Evolutionary conservation across 495 filamentous ascomycete species (phyloP), one percentile per base, ranked within the genome.

Genomic region (Penicillium chermesinum): DNA sequence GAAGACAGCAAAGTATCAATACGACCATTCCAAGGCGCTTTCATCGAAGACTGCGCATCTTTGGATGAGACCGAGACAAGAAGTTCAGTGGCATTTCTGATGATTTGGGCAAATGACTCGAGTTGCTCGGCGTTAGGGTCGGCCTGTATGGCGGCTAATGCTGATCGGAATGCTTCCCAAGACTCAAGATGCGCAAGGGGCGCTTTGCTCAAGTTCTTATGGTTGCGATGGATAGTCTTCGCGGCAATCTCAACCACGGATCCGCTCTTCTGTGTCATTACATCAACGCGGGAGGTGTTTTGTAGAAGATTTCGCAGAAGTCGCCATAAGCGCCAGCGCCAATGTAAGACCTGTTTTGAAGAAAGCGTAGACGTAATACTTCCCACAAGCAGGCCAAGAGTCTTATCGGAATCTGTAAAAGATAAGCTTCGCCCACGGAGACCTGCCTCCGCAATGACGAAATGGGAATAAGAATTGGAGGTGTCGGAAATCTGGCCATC

Each of bases 261-360:
- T 21, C 46, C 47, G 18, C 62, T 42, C 16, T 48, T 27, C 44
- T 49, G 35, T 36, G 38, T 45, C 12, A 65, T 47, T n/a, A 46
- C 38, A 48, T 42, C 46, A 17, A 58, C 53, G 27, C 50, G 46
- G 4, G 53, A 47, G 27, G 55, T 65, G 22, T 68, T 66, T 15
- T 64, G 58, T 7, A 69, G 20, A 16, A 72, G 45, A 46, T 67
- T 70, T 15, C 62, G 63, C 32, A 61, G 52, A 33, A 73, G 54
- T 36, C 66, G 65, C 72, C 72, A 75, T 40, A 75, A 36, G n/a
- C 72, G 67, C 72, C 72, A 75, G 42, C 66, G 63, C 72, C 72
- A 75, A 47, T 70, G 72, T 19, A 71, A 37, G 36, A 46, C 44
- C 38, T 69, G 58, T 39, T 70, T 65, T 1, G 64, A 69, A 21